Base-by-base conservation (phyloP, 495 filamentous ascomycete genomes). In the Penicillium angulare region DNA sequence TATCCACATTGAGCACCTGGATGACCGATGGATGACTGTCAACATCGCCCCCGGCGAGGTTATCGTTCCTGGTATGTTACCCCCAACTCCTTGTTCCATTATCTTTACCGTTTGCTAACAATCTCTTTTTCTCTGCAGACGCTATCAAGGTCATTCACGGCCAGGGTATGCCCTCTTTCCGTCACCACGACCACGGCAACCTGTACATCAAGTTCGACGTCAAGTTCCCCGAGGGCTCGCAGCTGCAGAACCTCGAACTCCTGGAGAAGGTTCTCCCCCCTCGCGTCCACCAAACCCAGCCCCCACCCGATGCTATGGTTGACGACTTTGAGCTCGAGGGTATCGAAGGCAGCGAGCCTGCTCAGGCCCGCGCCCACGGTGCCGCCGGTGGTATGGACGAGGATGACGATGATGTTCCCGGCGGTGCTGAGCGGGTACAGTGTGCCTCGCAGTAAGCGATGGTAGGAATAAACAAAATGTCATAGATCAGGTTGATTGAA, bases 181-280 rank as follows among this genome's bases (percentile, higher is more conserved):
- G 95, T 52, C 95, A 97, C 69, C 95, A 99, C 73, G 89, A 96
- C 72, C 86, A 80, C 66, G 93, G 93, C 53, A 99, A 97, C 73
- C 83, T 99, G 52, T 99, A 93, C 74, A 88, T 97, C 65, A 90
- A 95, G 68, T 99, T 99, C 77, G 84, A 88, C 53, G 90, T 99
- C 75, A 95, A 95, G 73, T 97, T 99, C 83, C 93, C 93, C 50
- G 68, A 82, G 56, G 75, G 77, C 59, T 68, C 80, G 40, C 65
- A 75, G 39, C 72, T 80, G 41, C 59, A 72, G 57, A 74, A 78
- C 64, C 61, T 78, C 8, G 79, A 85, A 15, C 73, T 80, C 6
- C 82, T 99, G 21, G 90, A 93, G 57, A 70, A 81, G 50, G 86
- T 96, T 41, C 84, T 99, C 24, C 92, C 93, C 2, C 68, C 86